Base-by-base conservation (phyloP, 2,329 filamentous ascomycete genomes). In the Magnaporthiopsis incrustans region DNA sequence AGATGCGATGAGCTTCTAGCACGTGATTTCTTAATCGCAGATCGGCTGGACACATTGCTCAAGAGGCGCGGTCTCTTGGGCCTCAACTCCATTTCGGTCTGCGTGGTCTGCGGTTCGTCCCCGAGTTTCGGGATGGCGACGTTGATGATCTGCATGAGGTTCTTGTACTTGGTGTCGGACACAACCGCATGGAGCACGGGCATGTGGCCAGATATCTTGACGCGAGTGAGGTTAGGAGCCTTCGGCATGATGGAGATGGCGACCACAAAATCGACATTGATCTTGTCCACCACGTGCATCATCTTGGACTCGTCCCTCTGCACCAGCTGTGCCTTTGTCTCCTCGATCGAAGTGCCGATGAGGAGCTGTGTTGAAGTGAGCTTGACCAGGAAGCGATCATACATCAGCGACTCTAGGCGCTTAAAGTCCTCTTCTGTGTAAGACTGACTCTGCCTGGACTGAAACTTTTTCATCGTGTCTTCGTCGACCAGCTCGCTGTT, bases 191-290 rank as follows among this genome's bases (percentile, higher is more conserved):
- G 94, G 1, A 99, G 81, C 63, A 98, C 88, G 0, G 96, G 95
- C 63, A 99, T 81, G 70, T 96, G 92, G 2, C 95, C 95, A 1
- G 92, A 96, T 44, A 99, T 86, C 66, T 91, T 89, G 69, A 97
- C 88, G 71, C 95, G 95, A 18, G 95, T 96, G 61, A 99, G 79
- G 67, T 97, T 96, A 0, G 94, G 90, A 0, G 92, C 92, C 73
- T 97, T 97, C 0, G 95, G 95, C n/a, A 99, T 80, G 69, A 99
- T 99, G 10, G 93, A 99, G 26, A 90, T 89, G 73, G 97, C 93
- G n/a, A 99, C 86, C 14, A 92, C 87, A 73, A 99, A 98, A 74
- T 98, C 91, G 70, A 99, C 90, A 69, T 97, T 99, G 79, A 99
- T 99, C 68, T 91, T 88, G 74, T 99, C 94, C 50, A 99, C 91